A percentile compares a stretch with the other conserved stretches of the same genome.
Conservation (phyloP, 176 grass and related monocot species). For the Oryza longistaminata region DNA sequence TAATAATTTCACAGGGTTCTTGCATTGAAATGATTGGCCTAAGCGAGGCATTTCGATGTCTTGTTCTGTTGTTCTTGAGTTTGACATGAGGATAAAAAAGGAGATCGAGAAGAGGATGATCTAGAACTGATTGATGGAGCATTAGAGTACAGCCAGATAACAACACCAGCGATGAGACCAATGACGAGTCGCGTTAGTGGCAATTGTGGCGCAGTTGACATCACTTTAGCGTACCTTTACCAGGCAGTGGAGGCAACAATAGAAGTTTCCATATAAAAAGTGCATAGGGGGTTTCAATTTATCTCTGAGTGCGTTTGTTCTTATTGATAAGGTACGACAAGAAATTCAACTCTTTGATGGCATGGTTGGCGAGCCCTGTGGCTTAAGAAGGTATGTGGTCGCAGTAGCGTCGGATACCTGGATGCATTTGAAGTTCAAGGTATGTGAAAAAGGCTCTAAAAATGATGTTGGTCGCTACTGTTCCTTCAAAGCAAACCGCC, state of each 20-base stretch:
- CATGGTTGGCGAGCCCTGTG: neutral
- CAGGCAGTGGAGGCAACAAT: neutral
- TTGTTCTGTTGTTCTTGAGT: neutral
- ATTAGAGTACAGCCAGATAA: neutral
- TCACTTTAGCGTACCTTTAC: neutral
- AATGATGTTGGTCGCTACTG: neutral
- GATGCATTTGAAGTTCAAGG: conserved; percentile 6
- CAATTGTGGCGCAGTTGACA: neutral
- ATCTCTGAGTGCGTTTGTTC: neutral
- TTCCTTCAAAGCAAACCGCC: neutral
- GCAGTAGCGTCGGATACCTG: neutral
- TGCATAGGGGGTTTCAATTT: neutral
- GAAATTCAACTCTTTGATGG: neutral
- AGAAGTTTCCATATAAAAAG: neutral
- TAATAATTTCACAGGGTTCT: no score
- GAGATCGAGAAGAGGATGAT: neutral
- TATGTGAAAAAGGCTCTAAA: neutral
- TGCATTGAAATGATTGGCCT: no score
- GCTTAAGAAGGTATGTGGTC: conserved; percentile 7
- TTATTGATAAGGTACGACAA: no score
- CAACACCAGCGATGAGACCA: neutral
- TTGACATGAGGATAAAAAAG: conserved; percentile 4
- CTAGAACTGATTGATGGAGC: neutral
- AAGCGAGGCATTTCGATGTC: no score
- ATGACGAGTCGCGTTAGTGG: neutral